Base-by-base conservation (phyloP, 176 grass and related monocot species). In the Bothriochloa decipiens region DNA sequence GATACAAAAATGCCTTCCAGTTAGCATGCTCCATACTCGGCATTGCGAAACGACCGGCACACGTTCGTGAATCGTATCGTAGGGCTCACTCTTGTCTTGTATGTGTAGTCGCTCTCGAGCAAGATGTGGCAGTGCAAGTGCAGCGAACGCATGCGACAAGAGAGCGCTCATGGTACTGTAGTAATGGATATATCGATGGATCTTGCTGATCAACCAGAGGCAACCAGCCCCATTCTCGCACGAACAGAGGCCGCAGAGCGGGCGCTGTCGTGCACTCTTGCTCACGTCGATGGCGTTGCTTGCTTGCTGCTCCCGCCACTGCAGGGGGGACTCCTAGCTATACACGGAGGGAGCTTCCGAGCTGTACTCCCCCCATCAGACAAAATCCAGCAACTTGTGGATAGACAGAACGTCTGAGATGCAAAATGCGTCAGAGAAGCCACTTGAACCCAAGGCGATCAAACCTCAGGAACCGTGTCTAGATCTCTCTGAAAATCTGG, bases 381-480 rank as follows among this genome's bases (percentile, higher is more conserved):
- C 40, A 65, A 91, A 87, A 58, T 22, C 52, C 6, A 60, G 46
- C n/a, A n/a, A n/a, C n/a, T n/a, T n/a, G n/a, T n/a, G n/a, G n/a
- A n/a, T n/a, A n/a, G n/a, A n/a, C n/a, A n/a, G n/a, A n/a, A n/a
- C n/a, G 20, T 68, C n/a, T 0, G 82, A 83, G 50, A 74, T 83
- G 68, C 86, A 83, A 35, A 88, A 79, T 62, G 37, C 79, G 40
- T 68, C 68, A 17, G 79, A 74, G 63, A 88, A 82, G 39, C 23
- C 49, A 10, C 67, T 78, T 29, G 74, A 78, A 55, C 57, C 15
- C 53, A 47, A 47, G 43, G 16, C 17, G 26, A 68, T n/a, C 65
- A 76, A 85, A 65, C 72, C 18, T 67, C 72, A 91, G 69, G 60
- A 77, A 65, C 71, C 41, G 53, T 77, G 42, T 23, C 28, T 35